Base-by-base conservation (phyloP, 164 flowering plant species). In the Liquidambar formosana region DNA sequence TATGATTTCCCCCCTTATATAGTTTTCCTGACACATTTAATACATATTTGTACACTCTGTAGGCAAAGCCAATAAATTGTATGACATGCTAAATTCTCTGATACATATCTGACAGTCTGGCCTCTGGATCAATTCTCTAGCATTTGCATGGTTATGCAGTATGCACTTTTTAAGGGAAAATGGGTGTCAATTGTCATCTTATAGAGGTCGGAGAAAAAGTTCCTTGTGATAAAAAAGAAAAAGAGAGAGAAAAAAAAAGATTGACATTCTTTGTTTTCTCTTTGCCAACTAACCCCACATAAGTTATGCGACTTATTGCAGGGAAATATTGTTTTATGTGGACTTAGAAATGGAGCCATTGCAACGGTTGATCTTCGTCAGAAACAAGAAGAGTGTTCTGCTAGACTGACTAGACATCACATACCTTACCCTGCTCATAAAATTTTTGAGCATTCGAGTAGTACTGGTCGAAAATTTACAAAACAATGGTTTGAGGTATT, bases 261-360 rank as follows among this genome's bases (percentile, higher is more conserved):
- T 33, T n/a, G n/a, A 33, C 6, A 2, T 33, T 27, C 26, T 52
- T 33, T 49, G 33, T 48, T 68, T 61, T 12, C 9, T 48, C 57
- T 28, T 56, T 18, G 22, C 61, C 23, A 38, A 47, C 21, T 56
- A 46, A 26, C 33, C 13, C 19, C 5, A 8, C 14, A 14, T 26
- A 12, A 26, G 27, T 64, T 46, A 28, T 43, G 16, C 18, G 25
- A 23, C 65, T 47, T 47, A 44, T 38, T 66, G 16, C 13, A 96
- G 99, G 92, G 90, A 54, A 89, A 89, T 71, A 56, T 77, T 75
- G 75, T 89, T 71, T 70, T 91, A 27, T 91, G 96, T 81, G 99
- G 99, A 49, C 81, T 91, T 54, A 83, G 99, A 80, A 93, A 93
- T 87, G 98, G 98, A 67, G 89, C 86, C 59, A 86, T 96, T 78